Evolutionary conservation across 768 basidiomycete species (phyloP).

Genomic region (Termitomyces sp.): DNA sequence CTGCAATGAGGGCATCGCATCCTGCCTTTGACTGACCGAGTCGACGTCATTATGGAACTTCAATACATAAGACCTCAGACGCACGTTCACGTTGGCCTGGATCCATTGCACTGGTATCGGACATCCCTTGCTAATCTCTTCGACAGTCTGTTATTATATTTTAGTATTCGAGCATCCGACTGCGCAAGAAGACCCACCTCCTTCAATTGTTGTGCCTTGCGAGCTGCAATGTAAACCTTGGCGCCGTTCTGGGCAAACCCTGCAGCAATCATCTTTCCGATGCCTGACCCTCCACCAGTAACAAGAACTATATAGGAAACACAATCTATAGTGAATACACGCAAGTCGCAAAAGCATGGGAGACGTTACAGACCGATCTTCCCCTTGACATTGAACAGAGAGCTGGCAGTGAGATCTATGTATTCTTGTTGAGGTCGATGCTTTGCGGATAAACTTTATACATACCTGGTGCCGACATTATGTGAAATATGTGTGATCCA

Average conservation of each 20-base stretch:
- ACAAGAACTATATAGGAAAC: slow-evolving; percentile 53
- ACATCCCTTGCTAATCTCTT: slow-evolving; percentile 54
- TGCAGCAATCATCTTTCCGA: slow-evolving; percentile 81
- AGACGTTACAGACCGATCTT: slow-evolving; percentile 50
- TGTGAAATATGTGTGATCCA: neutral
- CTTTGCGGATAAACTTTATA: neutral
- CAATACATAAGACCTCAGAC: slow-evolving; percentile 23
- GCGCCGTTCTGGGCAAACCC: slow-evolving; percentile 84
- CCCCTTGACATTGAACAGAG: slow-evolving; percentile 61
- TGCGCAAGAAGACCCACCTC: slow-evolving; percentile 39
- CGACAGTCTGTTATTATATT: slow-evolving; percentile 33
- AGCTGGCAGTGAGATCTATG: slow-evolving; percentile 46
- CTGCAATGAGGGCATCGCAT: slow-evolving; percentile 64
- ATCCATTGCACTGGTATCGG: slow-evolving; percentile 68
- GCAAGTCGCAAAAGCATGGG: neutral
- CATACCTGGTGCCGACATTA: slow-evolving; percentile 20
- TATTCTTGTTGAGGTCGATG: neutral
- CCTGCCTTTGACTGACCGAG: slow-evolving; percentile 63
- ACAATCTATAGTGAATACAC: neutral
- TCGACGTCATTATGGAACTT: neutral
- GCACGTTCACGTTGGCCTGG: slow-evolving; percentile 66
- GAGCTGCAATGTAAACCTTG: slow-evolving; percentile 84
- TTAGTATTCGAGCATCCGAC: neutral
- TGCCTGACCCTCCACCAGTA: slow-evolving; percentile 80
- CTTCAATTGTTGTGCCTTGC: slow-evolving; percentile 75